A percentile compares a stretch with the other conserved stretches of the same genome.
phyloP scores from a whole-genome alignment of 495 filamentous ascomycete genomes.

The Penicillium subrubescens region DNA sequence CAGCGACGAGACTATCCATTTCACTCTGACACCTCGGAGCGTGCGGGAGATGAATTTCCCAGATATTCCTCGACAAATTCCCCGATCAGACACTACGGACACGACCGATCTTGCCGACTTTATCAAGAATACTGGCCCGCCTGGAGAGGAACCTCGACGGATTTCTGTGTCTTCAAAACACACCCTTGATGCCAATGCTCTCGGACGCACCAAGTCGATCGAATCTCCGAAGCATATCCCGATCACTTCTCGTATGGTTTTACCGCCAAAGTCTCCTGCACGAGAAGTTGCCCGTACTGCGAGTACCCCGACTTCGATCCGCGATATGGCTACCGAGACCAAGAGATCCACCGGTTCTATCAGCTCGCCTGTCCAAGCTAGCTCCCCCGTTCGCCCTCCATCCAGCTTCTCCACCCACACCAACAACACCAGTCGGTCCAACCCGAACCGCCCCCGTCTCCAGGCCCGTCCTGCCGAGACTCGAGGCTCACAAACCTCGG shows the following conservation, averaged over 20 bases:
- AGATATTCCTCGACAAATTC: conserved; percentile 40
- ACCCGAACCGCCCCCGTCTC: conserved; percentile 45
- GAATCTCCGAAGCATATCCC: conserved; percentile 34
- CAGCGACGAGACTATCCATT: conserved; percentile 89
- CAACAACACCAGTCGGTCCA: conserved; percentile 18
- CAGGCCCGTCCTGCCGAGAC: conserved; percentile 73
- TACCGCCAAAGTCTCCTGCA: conserved; percentile 30
- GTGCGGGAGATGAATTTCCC: conserved; percentile 79
- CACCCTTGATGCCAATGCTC: conserved; percentile 17
- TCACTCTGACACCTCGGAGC: conserved; percentile 85
- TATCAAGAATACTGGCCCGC: conserved; percentile 38
- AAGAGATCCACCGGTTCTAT: conserved; percentile 78
- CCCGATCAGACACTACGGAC: conserved; percentile 37
- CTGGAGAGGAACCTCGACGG: conserved; percentile 27
- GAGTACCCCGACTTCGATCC: conserved; percentile 54
- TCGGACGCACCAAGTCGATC: conserved; percentile 24
- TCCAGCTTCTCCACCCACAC: conserved; percentile 20
- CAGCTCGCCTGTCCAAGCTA: conserved; percentile 6
- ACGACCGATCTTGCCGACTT: conserved; percentile 44
- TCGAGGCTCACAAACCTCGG: conserved; percentile 67
- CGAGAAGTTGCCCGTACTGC: conserved; percentile 66
- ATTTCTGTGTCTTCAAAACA: conserved; percentile 32
- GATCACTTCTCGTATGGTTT: conserved; percentile 31
- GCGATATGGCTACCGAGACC: conserved; percentile 78
- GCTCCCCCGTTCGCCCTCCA: conserved; percentile 23